Percentiles rank a stretch among this genome's conserved stretches.
Conservation (phyloP, 106 monocot genomes). For the Platanthera guangdongensis region DNA sequence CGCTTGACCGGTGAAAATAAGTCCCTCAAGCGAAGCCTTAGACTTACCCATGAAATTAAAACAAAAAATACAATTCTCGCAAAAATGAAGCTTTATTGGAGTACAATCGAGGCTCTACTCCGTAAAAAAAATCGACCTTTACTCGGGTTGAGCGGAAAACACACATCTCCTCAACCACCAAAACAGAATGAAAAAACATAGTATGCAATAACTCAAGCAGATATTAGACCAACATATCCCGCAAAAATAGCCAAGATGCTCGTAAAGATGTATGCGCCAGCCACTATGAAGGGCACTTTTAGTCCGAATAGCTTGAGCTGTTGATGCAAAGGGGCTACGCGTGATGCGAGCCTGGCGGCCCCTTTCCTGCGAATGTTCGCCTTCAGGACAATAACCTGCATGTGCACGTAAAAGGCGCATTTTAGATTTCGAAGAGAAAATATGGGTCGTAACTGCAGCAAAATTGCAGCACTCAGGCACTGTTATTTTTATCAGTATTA, state of each 20-base stretch:
- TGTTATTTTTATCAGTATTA: not conserved
- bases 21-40: too few species aligned
- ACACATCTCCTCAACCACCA: too few species aligned
- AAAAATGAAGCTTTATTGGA: too few species aligned
- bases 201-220: constrained; percentile 23
- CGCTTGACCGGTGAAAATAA: too few species aligned
- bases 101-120: too few species aligned
- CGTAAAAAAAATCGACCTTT: too few species aligned
- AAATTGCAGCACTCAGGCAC: not conserved
- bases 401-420: not conserved
- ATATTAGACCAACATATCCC: constrained; percentile 64
- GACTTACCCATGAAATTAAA: too few species aligned
- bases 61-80: too few species aligned
- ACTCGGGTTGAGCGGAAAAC: too few species aligned
- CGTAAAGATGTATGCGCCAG: constrained; percentile 34
- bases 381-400: constrained; percentile 25
- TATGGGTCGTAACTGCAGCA: not conserved
- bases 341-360: constrained; percentile 7
- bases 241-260: constrained; percentile 41
- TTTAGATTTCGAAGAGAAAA: not conserved
- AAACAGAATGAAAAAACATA: too few species aligned
- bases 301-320: constrained; percentile 39
- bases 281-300: constrained; percentile 42
- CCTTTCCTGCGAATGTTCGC: constrained; percentile 10
- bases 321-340: constrained; percentile 28